These are phyloP conservation scores for Pluteus cervinus DNA, from an alignment of 768 basidiomycete genomes.

Conservation along the genomic window DNA sequence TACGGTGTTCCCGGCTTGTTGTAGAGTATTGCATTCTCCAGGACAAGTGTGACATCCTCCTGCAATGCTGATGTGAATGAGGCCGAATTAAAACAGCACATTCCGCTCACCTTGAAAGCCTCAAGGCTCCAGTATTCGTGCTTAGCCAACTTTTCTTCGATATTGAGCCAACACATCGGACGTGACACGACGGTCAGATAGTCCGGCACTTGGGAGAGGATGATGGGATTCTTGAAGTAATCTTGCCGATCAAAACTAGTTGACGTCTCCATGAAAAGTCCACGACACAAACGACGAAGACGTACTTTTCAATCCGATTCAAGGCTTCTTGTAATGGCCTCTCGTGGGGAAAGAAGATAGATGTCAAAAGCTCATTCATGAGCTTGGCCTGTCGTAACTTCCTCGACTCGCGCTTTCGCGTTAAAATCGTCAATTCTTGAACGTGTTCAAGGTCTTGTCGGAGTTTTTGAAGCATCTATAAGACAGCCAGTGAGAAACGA, in stretches of 20 bases:
- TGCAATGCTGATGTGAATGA: slow-evolving; percentile 18
- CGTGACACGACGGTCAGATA: slow-evolving; percentile 82
- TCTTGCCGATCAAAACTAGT: slow-evolving; percentile 65
- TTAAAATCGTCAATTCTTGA: slow-evolving; percentile 56
- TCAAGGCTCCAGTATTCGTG: slow-evolving; percentile 79
- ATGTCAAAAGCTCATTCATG: slow-evolving; percentile 59
- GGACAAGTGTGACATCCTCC: slow-evolving; percentile 80
- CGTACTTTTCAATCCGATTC: slow-evolving; percentile 66
- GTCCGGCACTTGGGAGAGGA: slow-evolving; percentile 73
- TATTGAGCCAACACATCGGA: slow-evolving; percentile 87
- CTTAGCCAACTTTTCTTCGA: slow-evolving; percentile 75
- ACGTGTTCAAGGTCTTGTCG: slow-evolving; percentile 75
- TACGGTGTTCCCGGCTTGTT: slow-evolving; percentile 71
- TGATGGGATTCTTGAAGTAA: slow-evolving; percentile 81
- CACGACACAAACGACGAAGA: slow-evolving; percentile 6
- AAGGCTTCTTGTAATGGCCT: slow-evolving; percentile 55
- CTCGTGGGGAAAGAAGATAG: slow-evolving; percentile 63
- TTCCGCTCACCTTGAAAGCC: slow-evolving; percentile 54
- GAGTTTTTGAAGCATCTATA: slow-evolving; percentile 52
- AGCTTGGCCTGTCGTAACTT: slow-evolving; percentile 69
- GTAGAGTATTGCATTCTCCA: slow-evolving; percentile 82
- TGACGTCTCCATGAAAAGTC: background rate
- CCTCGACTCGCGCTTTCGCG: slow-evolving; percentile 72
- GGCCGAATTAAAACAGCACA: background rate
- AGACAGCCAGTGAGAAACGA: background rate